Base-by-base conservation (phyloP, 805 yeast species). In the Ogataea corticis region DNA sequence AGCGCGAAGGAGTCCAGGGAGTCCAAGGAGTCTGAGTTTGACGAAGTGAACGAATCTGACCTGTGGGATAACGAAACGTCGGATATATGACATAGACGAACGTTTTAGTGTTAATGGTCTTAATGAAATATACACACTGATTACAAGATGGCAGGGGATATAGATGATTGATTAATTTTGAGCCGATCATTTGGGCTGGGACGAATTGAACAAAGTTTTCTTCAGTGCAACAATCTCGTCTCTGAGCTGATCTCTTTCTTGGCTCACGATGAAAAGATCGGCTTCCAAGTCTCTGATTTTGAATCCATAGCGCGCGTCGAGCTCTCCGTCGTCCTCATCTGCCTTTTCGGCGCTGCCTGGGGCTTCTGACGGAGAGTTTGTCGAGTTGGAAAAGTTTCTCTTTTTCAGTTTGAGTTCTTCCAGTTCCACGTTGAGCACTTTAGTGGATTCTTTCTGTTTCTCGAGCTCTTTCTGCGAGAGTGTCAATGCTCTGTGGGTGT, bases 201-300 rank as follows among this genome's bases (percentile, higher is more conserved):
- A 28, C 31, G 31, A 28, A n/a, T 49, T 54, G 42, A 46, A 61
- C 48, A 84, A 65, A 55, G 77, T 78, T 61, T 84, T 85, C 66
- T 84, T 83, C 60, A 84, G 67, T 0, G 70, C 56, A 27, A 79
- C 61, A 13, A 82, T 77, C 47, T 75, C 82, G 17, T 80, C 85
- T 58, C 80, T 83, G 62, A 87, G 70, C 55, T 83, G 85, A 59
- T 89, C 94, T 52, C 95, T 76, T 66, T 89, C 97, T 66, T 88
- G 92, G 57, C 82, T 82, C 52, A 85, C 76, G 45, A 89, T 85
- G 57, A 77, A 85, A 52, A 89, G 70, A 61, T 88, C 96, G 3
- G 96, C 96, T 58, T 87, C 87, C 55, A 89, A 68, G 56, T 89
- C 96, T 56, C 86, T 82, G 35, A 89, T 76, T 65, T 83, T 86